Evolutionary conservation across 805 yeast genomes (phyloP), one percentile per base, ranked within the genome.

Genomic region (Saturnispora quitensis): DNA sequence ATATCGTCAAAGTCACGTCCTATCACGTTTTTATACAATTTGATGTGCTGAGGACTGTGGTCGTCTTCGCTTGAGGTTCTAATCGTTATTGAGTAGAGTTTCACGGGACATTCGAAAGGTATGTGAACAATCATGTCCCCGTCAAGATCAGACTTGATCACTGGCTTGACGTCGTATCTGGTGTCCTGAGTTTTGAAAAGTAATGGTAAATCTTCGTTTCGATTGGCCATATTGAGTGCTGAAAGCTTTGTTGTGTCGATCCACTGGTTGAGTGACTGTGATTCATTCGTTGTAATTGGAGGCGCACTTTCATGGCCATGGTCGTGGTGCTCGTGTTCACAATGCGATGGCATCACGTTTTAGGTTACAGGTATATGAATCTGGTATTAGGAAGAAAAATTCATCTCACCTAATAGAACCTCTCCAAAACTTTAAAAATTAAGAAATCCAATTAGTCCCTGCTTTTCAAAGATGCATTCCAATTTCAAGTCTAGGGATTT

Each of bases 101-200:
- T 87, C 40, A 86, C 89, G 24, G 77, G 70, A 1, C 85, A 86
- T 12, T 84, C 81, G 60, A 91, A 91, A 28, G 97, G 97, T 28
- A 91, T 77, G 50, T 80, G 77, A 33, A 91, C 58, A 33, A 90
- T 76, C 58, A 90, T 57, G 63, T 91, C 97, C 53, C 83, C 79
- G 61, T 91, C 98, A 2, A 86, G 81, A 63, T 90, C 97, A 1
- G 66, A 78, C 69, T 45, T 81, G 62, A 70, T 67, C 60, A 36
- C 68, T 56, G 70, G 80, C 54, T 55, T 72, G 9, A 78, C 57
- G n/a, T 71, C 65, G 55, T 77, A 80, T 59, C 77, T 77, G 6
- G 73, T 70, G 1, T 73, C 76, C 45, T 72, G 66, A 2, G 71
- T 58, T 56, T 82, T 83, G 65, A 90, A 77, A 20, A 89, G 69